Evolutionary conservation across 768 basidiomycete genomes (phyloP).

Genomic region (Serpula lacrymans): DNA sequence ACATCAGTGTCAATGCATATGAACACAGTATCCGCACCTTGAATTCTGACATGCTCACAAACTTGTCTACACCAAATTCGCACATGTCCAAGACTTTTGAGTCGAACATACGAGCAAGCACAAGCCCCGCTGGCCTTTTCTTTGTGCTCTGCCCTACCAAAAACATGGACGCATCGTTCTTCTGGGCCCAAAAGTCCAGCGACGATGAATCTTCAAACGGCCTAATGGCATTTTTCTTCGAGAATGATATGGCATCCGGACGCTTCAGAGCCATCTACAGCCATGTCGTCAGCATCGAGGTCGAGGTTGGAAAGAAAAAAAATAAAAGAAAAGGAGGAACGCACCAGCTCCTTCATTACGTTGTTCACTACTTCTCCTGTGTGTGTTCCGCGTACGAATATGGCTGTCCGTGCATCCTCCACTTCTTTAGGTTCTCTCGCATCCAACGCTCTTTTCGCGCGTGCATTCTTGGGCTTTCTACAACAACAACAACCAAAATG

Average conservation of each 20-base stretch:
- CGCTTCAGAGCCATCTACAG: conserved; percentile 89
- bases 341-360: conserved; percentile 87
- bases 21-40: conserved; percentile 69
- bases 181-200: conserved; percentile 87
- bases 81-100: conserved; percentile 89
- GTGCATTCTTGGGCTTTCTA: conserved; percentile 94
- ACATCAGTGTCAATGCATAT: not conserved
- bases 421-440: conserved; percentile 87
- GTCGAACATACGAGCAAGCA: conserved; percentile 85
- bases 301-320: not conserved
- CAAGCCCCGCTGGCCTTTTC: conserved; percentile 86
- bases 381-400: conserved; percentile 89
- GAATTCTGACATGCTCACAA: conserved; percentile 75
- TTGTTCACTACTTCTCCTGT: conserved; percentile 75
- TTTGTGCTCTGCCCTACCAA: conserved; percentile 89
- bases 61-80: conserved; percentile 85
- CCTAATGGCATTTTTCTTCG: conserved; percentile 86
- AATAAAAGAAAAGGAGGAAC: conserved; percentile 21
- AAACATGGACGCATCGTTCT: conserved; percentile 94
- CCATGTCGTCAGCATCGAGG: not conserved
- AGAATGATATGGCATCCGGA: conserved; percentile 87
- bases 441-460: conserved; percentile 86
- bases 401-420: conserved; percentile 80
- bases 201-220: conserved; percentile 85
- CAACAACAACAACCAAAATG: not conserved